Base-by-base conservation (phyloP, 2,329 filamentous ascomycete genomes). In the Xylaria sp. region DNA sequence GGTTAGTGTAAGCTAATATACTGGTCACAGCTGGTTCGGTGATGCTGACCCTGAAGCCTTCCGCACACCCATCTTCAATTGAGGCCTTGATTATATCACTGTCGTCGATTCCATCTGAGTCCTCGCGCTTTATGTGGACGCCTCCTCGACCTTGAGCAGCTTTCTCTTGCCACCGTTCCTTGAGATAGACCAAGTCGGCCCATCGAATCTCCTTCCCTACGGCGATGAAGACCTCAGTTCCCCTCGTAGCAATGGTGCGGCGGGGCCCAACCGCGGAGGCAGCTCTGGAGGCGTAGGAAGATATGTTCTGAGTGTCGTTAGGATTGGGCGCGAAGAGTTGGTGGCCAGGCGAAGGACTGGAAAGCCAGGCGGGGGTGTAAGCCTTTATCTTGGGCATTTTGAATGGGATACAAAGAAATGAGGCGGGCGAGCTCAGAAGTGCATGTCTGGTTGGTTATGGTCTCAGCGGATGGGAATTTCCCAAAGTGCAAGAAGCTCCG, bases 201-300 rank as follows among this genome's bases (percentile, higher is more conserved):
- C 96, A 99, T 79, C 94, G 88, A 69, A 99, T 92, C 80, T 98
- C 93, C 74, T 92, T 94, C 58, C 94, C 94, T 48, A 92, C 90
- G 23, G 94, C 94, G 13, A 93, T 90, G 78, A 98, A 98, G 10
- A 98, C 84, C 76, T 99, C 94, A 0, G 92, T 93, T 17, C 92
- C 94, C 67, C 95, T 87, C 59, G 88, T 89, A 10, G 94, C 94
- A 75, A 98, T 90, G 0, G 90, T 94, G 71, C 88, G 81, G 66
- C 85, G 83, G 10, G 89, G 87, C 20, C 88, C 87, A 1, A 79
- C 40, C 28, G 67, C 63, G 31, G 76, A 23, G 79, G 75, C 1
- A 78, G 62, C 73, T 59, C 48, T 82, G 82, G 78, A 81, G 84
- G 79, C 17, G 78, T 73, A 83, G 15, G 81, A 78, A 15, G 79